Percentiles rank a stretch among this genome's conserved stretches.
Evolutionary conservation across 1,139 yeast species (phyloP).

Genomic region (Geotrichum phurueaensis): DNA sequence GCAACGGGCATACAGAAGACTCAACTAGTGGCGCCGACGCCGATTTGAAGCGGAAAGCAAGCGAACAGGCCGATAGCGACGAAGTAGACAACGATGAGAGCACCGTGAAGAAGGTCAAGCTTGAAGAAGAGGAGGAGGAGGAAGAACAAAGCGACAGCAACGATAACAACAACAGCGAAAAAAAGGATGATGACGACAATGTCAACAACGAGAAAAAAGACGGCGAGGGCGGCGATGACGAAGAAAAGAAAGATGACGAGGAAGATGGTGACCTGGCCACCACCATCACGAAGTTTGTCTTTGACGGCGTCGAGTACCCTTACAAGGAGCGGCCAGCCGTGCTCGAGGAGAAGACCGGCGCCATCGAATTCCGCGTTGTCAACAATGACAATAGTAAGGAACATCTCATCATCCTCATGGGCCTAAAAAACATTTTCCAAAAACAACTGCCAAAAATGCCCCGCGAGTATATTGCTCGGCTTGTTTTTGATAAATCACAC

Average conservation of each 20-base stretch:
- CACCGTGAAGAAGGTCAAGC: too few species aligned
- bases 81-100: too few species aligned
- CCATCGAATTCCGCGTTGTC: constrained; percentile 90
- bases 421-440: constrained; percentile 91
- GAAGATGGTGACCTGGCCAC: constrained; percentile 25
- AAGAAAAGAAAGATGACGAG: constrained; percentile 28
- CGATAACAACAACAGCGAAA: constrained; percentile 24
- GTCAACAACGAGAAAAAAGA: constrained; percentile 22
- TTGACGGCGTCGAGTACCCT: constrained; percentile 76
- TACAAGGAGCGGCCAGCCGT: constrained; percentile 93
- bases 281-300: constrained; percentile 45
- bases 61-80: too few species aligned
- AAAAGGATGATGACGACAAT: constrained; percentile 28
- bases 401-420: constrained; percentile 85
- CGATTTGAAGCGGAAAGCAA: too few species aligned
- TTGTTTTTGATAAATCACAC: constrained; percentile 92
- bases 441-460: constrained; percentile 99
- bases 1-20: too few species aligned
- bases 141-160: constrained; percentile 21
- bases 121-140: too few species aligned
- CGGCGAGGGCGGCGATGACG: constrained; percentile 26
- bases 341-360: constrained; percentile 83
- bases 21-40: too few species aligned
- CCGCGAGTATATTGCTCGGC: constrained; percentile 85
- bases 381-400: constrained; percentile 88